phyloP scores from a whole-genome alignment of 495 filamentous ascomycete species.

The Penicillium subrubescens region DNA sequence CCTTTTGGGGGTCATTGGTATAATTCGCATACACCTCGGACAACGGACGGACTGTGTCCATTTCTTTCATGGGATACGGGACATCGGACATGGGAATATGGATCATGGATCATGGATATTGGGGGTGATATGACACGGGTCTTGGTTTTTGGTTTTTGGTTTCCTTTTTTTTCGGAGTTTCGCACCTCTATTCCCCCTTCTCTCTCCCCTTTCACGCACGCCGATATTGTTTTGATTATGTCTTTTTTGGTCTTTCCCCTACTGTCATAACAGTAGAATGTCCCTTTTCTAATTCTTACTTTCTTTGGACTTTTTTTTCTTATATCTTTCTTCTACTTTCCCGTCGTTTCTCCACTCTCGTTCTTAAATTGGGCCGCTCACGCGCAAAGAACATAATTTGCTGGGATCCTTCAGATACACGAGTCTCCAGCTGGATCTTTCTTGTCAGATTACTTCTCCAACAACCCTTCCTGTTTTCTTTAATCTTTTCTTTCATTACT shows the following conservation, averaged over 20 bases:
- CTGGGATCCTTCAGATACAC: conserved; percentile 25
- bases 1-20: conserved; percentile 18
- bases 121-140: conserved; percentile 5
- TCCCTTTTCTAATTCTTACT: conserved; percentile 14
- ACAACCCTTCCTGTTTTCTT: conserved; percentile 10
- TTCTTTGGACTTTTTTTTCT: conserved; percentile 15
- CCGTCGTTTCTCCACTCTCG: conserved; percentile 3
- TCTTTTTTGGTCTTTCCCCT: neutral
- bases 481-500: conserved; percentile 10
- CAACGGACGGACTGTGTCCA: conserved; percentile 9
- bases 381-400: conserved; percentile 35
- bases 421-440: conserved; percentile 10
- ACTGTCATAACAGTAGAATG: neutral
- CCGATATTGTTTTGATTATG: conserved; percentile 16
- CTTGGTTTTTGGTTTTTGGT: conserved; percentile 4
- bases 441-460: conserved; percentile 21
- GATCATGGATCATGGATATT: conserved; percentile 9
- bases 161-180: conserved; percentile 16
- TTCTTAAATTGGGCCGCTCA: conserved; percentile 34
- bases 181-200: neutral
- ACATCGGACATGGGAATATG: conserved; percentile 14
- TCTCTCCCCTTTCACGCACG: neutral
- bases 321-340: conserved; percentile 4
- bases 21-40: conserved; percentile 12
- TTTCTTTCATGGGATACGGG: conserved; percentile 19